Evolutionary conservation across 2,329 filamentous ascomycete genomes (phyloP).

Genomic region (Exophiala aquamarina): DNA sequence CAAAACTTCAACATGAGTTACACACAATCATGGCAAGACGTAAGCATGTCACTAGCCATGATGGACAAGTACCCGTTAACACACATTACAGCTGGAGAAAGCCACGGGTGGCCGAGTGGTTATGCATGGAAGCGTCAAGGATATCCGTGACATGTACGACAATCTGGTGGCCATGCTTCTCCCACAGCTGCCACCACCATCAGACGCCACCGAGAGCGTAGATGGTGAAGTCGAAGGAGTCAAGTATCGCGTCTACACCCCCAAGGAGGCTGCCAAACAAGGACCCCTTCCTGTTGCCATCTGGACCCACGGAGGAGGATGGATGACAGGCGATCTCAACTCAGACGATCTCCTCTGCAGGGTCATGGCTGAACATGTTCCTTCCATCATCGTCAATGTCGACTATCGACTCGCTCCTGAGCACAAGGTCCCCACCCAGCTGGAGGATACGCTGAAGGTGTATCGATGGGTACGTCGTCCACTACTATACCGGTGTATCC

Average conservation of each 20-base stretch:
- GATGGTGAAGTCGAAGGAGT: constrained; percentile 25
- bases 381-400: constrained; percentile 38
- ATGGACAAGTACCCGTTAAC: not conserved
- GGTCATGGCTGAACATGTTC: constrained; percentile 31
- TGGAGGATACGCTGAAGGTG: constrained; percentile 23
- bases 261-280: constrained; percentile 22
- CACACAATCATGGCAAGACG: constrained; percentile 25
- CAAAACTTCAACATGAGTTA: constrained; percentile 18
- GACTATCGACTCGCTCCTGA: constrained; percentile 33
- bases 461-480: constrained; percentile 28
- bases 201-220: constrained; percentile 24
- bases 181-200: constrained; percentile 20
- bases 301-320: constrained; percentile 31
- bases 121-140: constrained; percentile 21
- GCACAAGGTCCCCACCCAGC: constrained; percentile 25
- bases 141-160: constrained; percentile 21
- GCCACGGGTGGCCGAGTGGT: constrained; percentile 20
- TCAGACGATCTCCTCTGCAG: constrained; percentile 38
- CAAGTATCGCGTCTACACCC: constrained; percentile 24
- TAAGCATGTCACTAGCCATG: constrained; percentile 7
- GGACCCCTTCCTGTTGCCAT: constrained; percentile 25
- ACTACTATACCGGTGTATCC: too few species aligned
- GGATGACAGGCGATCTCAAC: constrained; percentile 35
- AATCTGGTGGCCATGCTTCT: constrained; percentile 20
- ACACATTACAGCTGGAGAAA: constrained; percentile 21